Percentiles rank a stretch among this genome's conserved stretches.
phyloP scores from a whole-genome alignment of 2,329 filamentous ascomycete genomes.

The Penicillium freii region DNA sequence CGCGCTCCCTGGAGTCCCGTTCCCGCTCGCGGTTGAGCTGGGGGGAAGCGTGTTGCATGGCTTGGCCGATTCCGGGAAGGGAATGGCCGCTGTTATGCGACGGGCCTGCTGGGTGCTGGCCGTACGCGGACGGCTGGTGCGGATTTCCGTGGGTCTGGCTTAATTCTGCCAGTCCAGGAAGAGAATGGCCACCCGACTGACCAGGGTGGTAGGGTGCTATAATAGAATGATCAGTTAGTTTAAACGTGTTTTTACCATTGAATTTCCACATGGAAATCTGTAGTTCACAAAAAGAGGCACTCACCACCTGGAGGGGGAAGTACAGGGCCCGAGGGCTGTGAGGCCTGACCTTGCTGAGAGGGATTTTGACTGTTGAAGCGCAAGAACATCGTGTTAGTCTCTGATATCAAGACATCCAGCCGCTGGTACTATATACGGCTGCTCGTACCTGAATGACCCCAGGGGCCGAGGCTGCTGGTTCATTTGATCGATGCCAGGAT shows the following conservation, averaged over 20 bases:
- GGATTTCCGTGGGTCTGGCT: constrained; percentile 45
- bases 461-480: constrained; percentile 44
- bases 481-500: constrained; percentile 45
- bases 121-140: constrained; percentile 44
- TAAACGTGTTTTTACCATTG: not conserved
- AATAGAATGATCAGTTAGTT: constrained; percentile 21
- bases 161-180: constrained; percentile 48
- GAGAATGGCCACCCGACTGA: constrained; percentile 46
- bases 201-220: constrained; percentile 44
- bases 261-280: not conserved
- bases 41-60: constrained; percentile 45
- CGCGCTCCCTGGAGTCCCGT: constrained; percentile 56
- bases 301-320: constrained; percentile 43
- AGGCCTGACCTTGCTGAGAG: constrained; percentile 39
- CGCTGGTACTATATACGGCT: not conserved
- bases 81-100: constrained; percentile 39
- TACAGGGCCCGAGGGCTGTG: constrained; percentile 40
- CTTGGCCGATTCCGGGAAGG: constrained; percentile 42
- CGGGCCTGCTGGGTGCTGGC: constrained; percentile 40
- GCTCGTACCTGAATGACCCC: constrained; percentile 45
- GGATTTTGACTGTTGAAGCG: constrained; percentile 36
- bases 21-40: constrained; percentile 46
- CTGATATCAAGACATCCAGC: not conserved
- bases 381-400: constrained; percentile 14
- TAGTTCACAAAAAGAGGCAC: constrained; percentile 11